These are phyloP conservation scores for Wickerhamiella spandovensis DNA, from an alignment of 805 yeast genomes.

Conservation along the genomic window DNA sequence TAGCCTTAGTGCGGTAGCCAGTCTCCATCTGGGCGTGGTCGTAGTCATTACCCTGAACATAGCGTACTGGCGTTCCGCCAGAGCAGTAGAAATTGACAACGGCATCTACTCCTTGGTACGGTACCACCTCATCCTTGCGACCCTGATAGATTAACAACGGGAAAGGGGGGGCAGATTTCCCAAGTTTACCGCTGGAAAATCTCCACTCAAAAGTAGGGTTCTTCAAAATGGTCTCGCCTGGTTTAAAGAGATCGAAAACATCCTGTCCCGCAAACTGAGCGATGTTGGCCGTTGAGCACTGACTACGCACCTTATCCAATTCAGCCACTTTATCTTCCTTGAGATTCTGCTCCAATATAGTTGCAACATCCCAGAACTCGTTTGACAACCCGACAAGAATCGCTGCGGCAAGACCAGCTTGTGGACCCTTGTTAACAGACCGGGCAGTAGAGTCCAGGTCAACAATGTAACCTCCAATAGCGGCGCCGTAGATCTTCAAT, in stretches of 20 bases:
- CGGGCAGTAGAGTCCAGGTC: constrained; percentile 11
- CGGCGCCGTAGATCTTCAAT: constrained; percentile 5
- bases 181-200: constrained; percentile 10
- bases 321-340: background rate
- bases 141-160: constrained; percentile 18
- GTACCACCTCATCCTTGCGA: constrained; percentile 14
- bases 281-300: constrained; percentile 12
- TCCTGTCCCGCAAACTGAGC: constrained; percentile 8
- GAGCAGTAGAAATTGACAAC: constrained; percentile 4
- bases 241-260: constrained; percentile 11
- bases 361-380: constrained; percentile 12
- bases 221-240: constrained; percentile 12
- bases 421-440: constrained; percentile 10
- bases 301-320: constrained; percentile 2
- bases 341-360: constrained; percentile 2
- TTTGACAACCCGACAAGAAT: constrained; percentile 17
- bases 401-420: constrained; percentile 16
- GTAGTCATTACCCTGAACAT: constrained; percentile 7
- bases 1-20: constrained; percentile 13
- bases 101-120: constrained; percentile 11
- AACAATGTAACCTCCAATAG: constrained; percentile 6
- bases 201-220: constrained; percentile 2
- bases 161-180: constrained; percentile 8
- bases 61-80: constrained; percentile 14
- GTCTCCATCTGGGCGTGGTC: constrained; percentile 8